Evolutionary conservation across 2,329 filamentous ascomycete species (phyloP).

Genomic region (Pseudofabraea citricarpa): DNA sequence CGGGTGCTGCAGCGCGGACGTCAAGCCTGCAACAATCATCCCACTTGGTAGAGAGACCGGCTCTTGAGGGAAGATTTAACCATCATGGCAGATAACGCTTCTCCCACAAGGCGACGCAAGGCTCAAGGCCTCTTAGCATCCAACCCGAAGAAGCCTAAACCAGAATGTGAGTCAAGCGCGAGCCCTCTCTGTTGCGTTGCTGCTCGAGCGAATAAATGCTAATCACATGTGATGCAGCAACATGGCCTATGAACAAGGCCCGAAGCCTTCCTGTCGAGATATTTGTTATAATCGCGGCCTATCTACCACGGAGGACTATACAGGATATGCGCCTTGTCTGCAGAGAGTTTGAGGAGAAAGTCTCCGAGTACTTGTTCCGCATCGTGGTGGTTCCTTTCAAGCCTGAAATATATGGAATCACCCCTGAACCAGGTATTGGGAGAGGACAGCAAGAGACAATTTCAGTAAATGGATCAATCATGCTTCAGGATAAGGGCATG

Average conservation of each 20-base stretch:
- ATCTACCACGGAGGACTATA: slow-evolving; percentile 53
- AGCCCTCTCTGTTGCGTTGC: not conserved
- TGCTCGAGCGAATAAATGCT: too few relatives aligned
- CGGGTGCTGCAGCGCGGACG: too few relatives aligned
- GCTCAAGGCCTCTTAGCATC: slow-evolving; percentile 9
- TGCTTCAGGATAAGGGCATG: slow-evolving; percentile 43
- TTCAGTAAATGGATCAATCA: slow-evolving; percentile 16
- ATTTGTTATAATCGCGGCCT: slow-evolving; percentile 49
- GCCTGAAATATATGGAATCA: slow-evolving; percentile 55
- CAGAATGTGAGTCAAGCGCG: not conserved
- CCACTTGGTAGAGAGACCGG: too few relatives aligned
- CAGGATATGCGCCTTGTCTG: slow-evolving; percentile 58
- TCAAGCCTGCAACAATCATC: too few relatives aligned
- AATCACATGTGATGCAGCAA: slow-evolving; percentile 1
- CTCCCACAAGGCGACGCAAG: slow-evolving; percentile 20
- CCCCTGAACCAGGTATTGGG: slow-evolving; percentile 26
- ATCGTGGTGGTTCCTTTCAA: slow-evolving; percentile 63
- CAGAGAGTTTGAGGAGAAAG: slow-evolving; percentile 51
- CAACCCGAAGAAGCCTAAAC: slow-evolving; percentile 3
- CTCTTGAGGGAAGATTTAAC: too few relatives aligned
- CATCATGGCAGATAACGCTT: too few relatives aligned
- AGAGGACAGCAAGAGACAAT: slow-evolving; percentile 1
- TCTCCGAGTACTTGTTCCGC: slow-evolving; percentile 54
- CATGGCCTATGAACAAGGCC: slow-evolving; percentile 31
- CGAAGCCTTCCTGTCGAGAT: slow-evolving; percentile 53